Conservation (phyloP, 345 rosid genomes). For the Murraya koenigii region DNA sequence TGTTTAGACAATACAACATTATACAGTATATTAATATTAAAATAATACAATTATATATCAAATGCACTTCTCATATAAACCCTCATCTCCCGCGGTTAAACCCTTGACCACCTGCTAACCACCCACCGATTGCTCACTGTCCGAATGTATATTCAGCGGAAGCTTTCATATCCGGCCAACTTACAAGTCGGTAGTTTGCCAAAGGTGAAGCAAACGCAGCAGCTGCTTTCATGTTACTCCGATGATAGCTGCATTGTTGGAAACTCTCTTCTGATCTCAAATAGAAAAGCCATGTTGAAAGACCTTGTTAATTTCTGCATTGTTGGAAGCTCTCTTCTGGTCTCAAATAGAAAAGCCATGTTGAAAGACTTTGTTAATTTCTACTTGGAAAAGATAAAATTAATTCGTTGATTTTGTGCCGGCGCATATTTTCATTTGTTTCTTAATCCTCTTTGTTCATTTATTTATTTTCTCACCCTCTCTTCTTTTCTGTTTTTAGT, state of each 20-base stretch:
- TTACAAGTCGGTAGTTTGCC: background rate
- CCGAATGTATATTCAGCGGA: background rate
- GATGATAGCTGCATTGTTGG: background rate
- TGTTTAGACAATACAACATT: too few species aligned
- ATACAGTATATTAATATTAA: too few species aligned
- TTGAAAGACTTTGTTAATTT: too few species aligned
- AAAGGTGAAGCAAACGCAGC: background rate
- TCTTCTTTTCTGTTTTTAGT: too few species aligned
- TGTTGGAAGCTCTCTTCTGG: background rate
- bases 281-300: background rate
- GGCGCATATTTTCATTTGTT: too few species aligned
- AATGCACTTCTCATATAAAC: too few species aligned
- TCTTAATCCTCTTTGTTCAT: too few species aligned
- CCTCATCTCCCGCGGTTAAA: too few species aligned
- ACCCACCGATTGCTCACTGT: background rate
- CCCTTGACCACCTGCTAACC: background rate
- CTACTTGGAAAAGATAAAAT: too few species aligned
- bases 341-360: background rate
- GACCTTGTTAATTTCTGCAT: background rate
- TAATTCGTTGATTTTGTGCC: too few species aligned
- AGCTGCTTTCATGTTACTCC: background rate
- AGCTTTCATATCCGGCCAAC: background rate
- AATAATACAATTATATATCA: too few species aligned
- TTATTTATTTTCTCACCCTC: too few species aligned
- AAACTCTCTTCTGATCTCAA: background rate